A percentile compares a stretch with the other conserved stretches of the same genome.
Conservation (phyloP, 305 asterid species). For the Fraxinus greggii region DNA sequence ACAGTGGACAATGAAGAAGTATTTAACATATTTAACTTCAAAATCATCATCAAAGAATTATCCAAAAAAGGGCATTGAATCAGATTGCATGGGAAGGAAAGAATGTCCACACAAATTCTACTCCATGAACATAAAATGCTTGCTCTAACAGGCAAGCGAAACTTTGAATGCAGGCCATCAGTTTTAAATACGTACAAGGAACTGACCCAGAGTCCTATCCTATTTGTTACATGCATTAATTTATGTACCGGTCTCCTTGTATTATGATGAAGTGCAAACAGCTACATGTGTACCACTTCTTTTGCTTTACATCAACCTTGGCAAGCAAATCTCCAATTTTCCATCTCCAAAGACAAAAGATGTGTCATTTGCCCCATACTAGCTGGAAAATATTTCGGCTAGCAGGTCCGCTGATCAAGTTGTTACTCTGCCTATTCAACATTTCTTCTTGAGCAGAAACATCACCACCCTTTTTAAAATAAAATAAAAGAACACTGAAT, state of each 20-base stretch:
- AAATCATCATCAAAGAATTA: not conserved
- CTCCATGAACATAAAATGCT: not conserved
- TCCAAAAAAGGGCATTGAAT: not conserved
- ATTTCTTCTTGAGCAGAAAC: conserved; percentile 70
- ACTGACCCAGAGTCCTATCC: not conserved
- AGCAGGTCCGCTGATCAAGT: conserved; percentile 62
- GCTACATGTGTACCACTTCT: not conserved
- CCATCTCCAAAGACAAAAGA: not conserved
- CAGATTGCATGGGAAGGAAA: not conserved
- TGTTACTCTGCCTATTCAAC: conserved; percentile 75
- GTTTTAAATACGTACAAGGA: conserved; percentile 6
- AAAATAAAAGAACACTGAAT: not conserved
- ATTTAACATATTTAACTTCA: not conserved
- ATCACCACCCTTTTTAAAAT: conserved; percentile 55
- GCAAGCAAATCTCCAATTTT: not conserved
- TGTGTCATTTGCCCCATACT: conserved; percentile 62
- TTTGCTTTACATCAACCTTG: not conserved
- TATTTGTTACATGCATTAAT: not conserved
- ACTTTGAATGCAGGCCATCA: not conserved
- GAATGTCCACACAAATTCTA: not conserved
- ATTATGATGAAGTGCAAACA: not conserved
- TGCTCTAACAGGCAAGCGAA: not conserved
- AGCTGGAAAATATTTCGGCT: conserved; percentile 82
- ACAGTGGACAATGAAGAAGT: not conserved
- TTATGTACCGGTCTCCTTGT: not conserved